Evolutionary conservation across 208 protist species (phyloP).

Genomic region (Porcisia deanei): DNA sequence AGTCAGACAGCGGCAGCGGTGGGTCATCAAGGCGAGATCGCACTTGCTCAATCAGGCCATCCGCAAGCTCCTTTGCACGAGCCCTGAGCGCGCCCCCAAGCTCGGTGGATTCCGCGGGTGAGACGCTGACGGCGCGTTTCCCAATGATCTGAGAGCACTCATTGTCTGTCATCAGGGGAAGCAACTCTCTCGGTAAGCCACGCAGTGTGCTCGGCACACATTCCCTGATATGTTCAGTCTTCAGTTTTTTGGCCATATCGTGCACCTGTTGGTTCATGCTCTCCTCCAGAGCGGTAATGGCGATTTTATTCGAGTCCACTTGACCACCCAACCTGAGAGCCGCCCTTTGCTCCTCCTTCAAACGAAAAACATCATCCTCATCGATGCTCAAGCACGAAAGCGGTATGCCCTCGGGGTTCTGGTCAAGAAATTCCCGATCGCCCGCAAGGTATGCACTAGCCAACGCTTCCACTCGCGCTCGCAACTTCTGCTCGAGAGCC

Average conservation of each 20-base stretch:
- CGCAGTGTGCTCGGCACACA: constrained; percentile 37
- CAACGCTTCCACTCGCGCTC: constrained; percentile 42
- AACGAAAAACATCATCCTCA: constrained; percentile 33
- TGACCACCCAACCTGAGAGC: constrained; percentile 34
- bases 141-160: constrained; percentile 32
- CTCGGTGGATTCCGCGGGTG: constrained; percentile 12
- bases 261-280: constrained; percentile 54
- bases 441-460: constrained; percentile 26
- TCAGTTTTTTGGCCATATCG: constrained; percentile 42
- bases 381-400: constrained; percentile 38
- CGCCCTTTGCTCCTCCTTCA: constrained; percentile 43
- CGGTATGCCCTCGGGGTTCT: constrained; percentile 48
- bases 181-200: constrained; percentile 50
- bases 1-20: constrained; percentile 36
- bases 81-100: constrained; percentile 37
- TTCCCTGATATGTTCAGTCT: constrained; percentile 25
- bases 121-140: constrained; percentile 4
- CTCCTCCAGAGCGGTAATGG: constrained; percentile 42
- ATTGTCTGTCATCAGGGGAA: constrained; percentile 46
- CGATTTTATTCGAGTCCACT: constrained; percentile 23
- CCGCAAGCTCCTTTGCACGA: constrained; percentile 36
- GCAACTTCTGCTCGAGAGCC: constrained; percentile 43
- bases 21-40: constrained; percentile 41
- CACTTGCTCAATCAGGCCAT: constrained; percentile 32
- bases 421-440: constrained; percentile 50